Percentiles rank a stretch among this genome's conserved stretches.
Evolutionary conservation across 768 basidiomycete genomes (phyloP).

Genomic region (Sporobolomyces phaffii): DNA sequence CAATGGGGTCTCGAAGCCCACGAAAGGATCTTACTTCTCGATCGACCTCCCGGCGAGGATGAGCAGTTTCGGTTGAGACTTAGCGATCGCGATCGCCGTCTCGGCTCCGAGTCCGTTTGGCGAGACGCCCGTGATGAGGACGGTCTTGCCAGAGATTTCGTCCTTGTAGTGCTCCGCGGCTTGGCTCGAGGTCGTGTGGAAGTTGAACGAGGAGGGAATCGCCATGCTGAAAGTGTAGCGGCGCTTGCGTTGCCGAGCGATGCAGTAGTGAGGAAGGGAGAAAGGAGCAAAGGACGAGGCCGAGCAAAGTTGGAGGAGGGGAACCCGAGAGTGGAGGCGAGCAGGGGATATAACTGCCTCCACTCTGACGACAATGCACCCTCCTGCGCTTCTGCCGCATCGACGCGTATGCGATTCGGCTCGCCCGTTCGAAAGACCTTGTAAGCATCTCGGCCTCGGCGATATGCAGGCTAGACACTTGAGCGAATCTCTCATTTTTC

Average conservation of each 20-base stretch:
- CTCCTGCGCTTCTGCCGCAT: no score
- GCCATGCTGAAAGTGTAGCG: background rate
- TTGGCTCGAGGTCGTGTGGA: slow-evolving; percentile 16
- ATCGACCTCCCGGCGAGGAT: slow-evolving; percentile 11
- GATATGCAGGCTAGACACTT: no score
- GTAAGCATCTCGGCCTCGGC: no score
- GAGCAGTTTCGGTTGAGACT: slow-evolving; percentile 1
- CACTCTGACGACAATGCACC: no score
- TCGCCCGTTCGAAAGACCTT: no score
- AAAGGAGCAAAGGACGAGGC: background rate
- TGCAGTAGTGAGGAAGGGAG: background rate
- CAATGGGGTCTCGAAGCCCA: no score
- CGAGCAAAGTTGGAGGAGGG: no score
- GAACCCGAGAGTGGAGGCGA: no score
- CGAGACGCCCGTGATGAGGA: slow-evolving; percentile 17
- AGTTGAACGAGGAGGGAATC: slow-evolving; percentile 4
- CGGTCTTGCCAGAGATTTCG: slow-evolving; percentile 9
- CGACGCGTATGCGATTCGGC: no score
- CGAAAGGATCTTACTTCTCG: slow-evolving; percentile 2
- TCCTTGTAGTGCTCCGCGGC: background rate
- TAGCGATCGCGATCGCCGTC: background rate
- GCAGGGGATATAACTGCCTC: no score
- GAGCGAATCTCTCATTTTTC: no score
- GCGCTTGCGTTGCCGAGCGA: background rate
- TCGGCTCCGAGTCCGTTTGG: slow-evolving; percentile 10